A percentile compares a stretch with the other conserved stretches of the same genome.
phyloP scores from a whole-genome alignment of 2,329 filamentous ascomycete species.

The Verticillium zaregamsianum region DNA sequence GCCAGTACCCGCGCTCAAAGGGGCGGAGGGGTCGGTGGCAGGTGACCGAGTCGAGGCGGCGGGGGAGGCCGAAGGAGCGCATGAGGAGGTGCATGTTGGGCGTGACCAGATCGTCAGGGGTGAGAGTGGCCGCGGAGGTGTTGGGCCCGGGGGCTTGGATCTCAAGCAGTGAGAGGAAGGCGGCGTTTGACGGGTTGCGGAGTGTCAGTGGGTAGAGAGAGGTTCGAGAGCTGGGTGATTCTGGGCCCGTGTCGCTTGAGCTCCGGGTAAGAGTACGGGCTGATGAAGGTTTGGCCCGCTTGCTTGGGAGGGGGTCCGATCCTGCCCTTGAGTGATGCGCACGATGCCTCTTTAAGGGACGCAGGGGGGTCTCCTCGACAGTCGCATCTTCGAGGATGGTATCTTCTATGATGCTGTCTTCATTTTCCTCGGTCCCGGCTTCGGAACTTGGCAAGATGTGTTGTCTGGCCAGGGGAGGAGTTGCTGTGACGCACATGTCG shows the following conservation, averaged over 20 bases:
- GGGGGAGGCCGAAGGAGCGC: slow-evolving; percentile 43
- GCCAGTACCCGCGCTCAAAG: slow-evolving; percentile 78
- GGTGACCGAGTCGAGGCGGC: slow-evolving; percentile 46
- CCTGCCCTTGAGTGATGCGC: slow-evolving; percentile 17
- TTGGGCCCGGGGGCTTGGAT: slow-evolving; percentile 48
- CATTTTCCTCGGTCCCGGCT: neutral
- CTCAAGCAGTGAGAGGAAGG: slow-evolving; percentile 21
- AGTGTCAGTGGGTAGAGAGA: neutral
- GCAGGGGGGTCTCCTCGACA: neutral
- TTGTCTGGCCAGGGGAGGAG: neutral
- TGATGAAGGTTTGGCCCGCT: slow-evolving; percentile 11
- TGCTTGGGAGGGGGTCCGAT: slow-evolving; percentile 24
- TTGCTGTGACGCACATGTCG: neutral
- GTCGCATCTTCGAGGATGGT: neutral
- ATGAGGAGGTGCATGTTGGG: slow-evolving; percentile 48
- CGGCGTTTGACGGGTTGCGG: neutral
- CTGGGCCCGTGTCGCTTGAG: slow-evolving; percentile 22
- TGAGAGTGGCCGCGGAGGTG: slow-evolving; percentile 27
- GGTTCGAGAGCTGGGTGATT: neutral
- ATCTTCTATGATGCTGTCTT: neutral
- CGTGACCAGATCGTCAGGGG: slow-evolving; percentile 50
- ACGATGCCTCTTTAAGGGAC: slow-evolving; percentile 8
- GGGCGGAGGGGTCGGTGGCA: slow-evolving; percentile 38
- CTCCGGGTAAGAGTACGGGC: slow-evolving; percentile 17
- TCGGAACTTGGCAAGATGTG: neutral